These are phyloP conservation scores for Chrysanthemum makinoi DNA, from an alignment of 129 eudicot species.

Conservation along the genomic window DNA sequence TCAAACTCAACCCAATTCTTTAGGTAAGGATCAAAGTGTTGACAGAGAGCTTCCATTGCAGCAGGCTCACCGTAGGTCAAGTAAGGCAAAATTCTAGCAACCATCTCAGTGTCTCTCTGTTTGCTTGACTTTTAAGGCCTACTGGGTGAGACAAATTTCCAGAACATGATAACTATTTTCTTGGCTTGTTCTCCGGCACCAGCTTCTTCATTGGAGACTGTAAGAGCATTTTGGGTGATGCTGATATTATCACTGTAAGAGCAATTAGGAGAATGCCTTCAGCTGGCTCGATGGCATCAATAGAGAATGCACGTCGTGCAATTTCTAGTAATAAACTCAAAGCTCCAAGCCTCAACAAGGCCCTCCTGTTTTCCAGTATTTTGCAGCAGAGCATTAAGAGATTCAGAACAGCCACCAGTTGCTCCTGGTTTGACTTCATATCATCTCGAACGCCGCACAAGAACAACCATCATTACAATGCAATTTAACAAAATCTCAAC, in stretches of 20 bases:
- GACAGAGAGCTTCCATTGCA: slow-evolving; percentile 95
- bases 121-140: slow-evolving; percentile 80
- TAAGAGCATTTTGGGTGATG: slow-evolving; percentile 68
- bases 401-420: slow-evolving; percentile 2
- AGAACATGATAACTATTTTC: slow-evolving; percentile 94
- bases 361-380: no score
- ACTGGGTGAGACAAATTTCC: slow-evolving; percentile 80
- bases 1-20: slow-evolving; percentile 84
- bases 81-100: slow-evolving; percentile 96
- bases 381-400: no score
- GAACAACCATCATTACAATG: no score
- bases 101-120: slow-evolving; percentile 98
- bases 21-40: slow-evolving; percentile 84
- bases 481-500: no score
- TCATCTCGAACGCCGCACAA: slow-evolving; percentile 26
- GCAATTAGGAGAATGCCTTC: slow-evolving; percentile 96
- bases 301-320: neutral
- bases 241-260: slow-evolving; percentile 85
- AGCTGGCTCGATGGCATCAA: slow-evolving; percentile 98
- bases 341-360: no score
- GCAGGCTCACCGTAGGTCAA: slow-evolving; percentile 97
- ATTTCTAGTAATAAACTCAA: slow-evolving; percentile 22
- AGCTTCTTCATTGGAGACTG: slow-evolving; percentile 78
- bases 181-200: slow-evolving; percentile 95
- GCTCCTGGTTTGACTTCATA: no score